phyloP scores from a whole-genome alignment of 768 basidiomycete genomes.

The Psilocybe sp. region DNA sequence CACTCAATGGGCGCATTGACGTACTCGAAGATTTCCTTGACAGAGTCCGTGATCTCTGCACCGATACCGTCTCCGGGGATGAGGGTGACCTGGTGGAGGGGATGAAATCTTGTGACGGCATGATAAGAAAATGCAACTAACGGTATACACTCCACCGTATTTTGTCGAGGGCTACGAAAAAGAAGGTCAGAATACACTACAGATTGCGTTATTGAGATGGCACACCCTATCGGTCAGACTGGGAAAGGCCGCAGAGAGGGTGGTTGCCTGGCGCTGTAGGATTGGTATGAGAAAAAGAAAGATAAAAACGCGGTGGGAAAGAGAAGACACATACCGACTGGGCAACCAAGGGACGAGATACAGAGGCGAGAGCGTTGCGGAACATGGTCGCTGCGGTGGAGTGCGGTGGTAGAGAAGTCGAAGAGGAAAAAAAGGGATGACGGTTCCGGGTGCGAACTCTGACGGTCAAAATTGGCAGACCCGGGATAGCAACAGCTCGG shows the following conservation, averaged over 20 bases:
- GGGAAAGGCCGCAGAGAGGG: conserved; percentile 77
- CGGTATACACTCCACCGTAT: conserved; percentile 89
- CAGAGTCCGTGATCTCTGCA: conserved; percentile 94
- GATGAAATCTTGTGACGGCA: conserved; percentile 18
- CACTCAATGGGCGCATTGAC: conserved; percentile 98
- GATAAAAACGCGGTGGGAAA: not conserved
- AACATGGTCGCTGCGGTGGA: conserved; percentile 47
- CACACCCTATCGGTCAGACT: conserved; percentile 68
- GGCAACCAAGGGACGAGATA: conserved; percentile 48
- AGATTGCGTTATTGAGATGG: conserved; percentile 10
- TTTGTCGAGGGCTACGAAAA: conserved; percentile 71
- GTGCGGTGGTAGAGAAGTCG: conserved; percentile 18
- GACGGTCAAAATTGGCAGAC: not conserved
- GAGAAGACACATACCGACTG: conserved; percentile 41
- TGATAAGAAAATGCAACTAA: conserved; percentile 32
- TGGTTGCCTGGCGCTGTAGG: conserved; percentile 65
- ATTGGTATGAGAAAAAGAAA: conserved; percentile 4
- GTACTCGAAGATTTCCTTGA: conserved; percentile 98
- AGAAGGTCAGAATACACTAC: conserved; percentile 8
- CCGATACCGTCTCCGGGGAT: conserved; percentile 99
- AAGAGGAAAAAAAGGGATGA: conserved; percentile 27
- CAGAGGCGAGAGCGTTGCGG: conserved; percentile 59
- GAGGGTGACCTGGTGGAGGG: conserved; percentile 73
- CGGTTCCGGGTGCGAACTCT: conserved; percentile 4
- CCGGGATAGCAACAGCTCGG: no score